Base-by-base conservation (phyloP, 371 early-diverging fungal genomes). In the Capillidium heterosporum region DNA sequence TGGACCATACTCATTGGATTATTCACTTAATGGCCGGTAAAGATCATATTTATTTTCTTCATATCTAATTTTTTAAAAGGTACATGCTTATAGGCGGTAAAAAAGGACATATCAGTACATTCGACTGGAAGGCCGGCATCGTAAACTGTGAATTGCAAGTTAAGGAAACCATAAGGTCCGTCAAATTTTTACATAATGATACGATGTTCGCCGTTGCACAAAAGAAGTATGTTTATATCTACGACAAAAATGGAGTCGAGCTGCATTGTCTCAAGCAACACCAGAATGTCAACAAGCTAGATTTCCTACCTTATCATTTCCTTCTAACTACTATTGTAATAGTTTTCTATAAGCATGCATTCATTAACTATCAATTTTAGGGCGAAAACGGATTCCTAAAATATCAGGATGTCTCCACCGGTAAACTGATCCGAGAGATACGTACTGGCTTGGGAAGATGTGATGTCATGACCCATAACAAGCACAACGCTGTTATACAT, bases 401-500 rank as follows among this genome's bases (percentile, higher is more conserved):
- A 67, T 99, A 98, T 70, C 94, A 94, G 67, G 99, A 99, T 65
- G 88, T 89, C 43, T 95, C 95, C 1, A 95, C 89, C 29, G 99
- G 99, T 46, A 67, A 81, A 57, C 64, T 95, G 7, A 86, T 94
- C 7, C 79, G 86, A 24, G 91, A 91, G 60, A 76, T 75, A 40
- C 73, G 79, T 50, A 85, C 95, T 0, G 76, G 80, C 44, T 68
- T 89, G 15, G 95, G 95, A 2, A 69, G 71, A 17, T 87, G 87
- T 61, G 72, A 78, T 35, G 74, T 80, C 17, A 85, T 95, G 85
- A 67, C 80, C n/a, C 91, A 91, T 59, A 98, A 96, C 67, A 85
- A 89, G 21, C 78, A 77, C 59, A 98, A 90, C 64, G 99, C 93
- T 1, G 80, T 98, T 35, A 80, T 96, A 56, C 84, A 95, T 64